Evolutionary conservation across 176 grass and related monocot species (phyloP).

Genomic region (Bonia amplexicaulis): DNA sequence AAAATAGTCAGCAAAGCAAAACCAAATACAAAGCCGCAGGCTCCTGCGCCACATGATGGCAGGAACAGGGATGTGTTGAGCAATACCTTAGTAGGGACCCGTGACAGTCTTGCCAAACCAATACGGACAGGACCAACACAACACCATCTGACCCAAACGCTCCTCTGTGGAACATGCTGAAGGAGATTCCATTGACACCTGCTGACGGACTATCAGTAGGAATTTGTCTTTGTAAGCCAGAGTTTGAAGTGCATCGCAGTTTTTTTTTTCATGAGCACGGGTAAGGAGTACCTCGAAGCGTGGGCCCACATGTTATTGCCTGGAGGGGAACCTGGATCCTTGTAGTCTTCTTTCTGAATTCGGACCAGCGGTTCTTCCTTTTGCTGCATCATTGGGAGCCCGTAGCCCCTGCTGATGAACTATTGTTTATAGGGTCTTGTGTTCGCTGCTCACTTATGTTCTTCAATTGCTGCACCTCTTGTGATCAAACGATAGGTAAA

Average conservation of each 20-base stretch:
- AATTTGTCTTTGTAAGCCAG: constrained; percentile 39
- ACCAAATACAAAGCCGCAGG: constrained; percentile 8
- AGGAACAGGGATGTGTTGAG: constrained; percentile 11
- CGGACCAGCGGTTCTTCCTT: background rate
- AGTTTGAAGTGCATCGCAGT: constrained; percentile 41
- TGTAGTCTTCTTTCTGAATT: constrained; percentile 13
- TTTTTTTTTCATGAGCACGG: constrained; percentile 61
- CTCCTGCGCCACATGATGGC: background rate
- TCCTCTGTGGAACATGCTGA: constrained; percentile 47
- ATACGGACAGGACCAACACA: constrained; percentile 9
- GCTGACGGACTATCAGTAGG: constrained; percentile 45
- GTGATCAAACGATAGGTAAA: constrained; percentile 18
- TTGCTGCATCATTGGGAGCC: background rate
- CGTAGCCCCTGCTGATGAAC: background rate
- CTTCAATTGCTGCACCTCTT: background rate
- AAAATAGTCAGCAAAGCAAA: constrained; percentile 39
- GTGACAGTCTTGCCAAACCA: constrained; percentile 18
- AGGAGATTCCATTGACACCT: constrained; percentile 42
- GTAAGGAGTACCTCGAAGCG: constrained; percentile 49
- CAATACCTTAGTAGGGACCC: constrained; percentile 10
- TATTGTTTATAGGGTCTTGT: background rate
- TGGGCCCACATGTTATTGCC: constrained; percentile 44
- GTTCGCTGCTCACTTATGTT: background rate
- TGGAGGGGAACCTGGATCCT: constrained; percentile 31
- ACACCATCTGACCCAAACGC: constrained; percentile 43